Percentiles rank a stretch among this genome's conserved stretches.
Evolutionary conservation across 1,284 basidiomycete species (phyloP).

Genomic region (Phylloboletellus chloephorus): DNA sequence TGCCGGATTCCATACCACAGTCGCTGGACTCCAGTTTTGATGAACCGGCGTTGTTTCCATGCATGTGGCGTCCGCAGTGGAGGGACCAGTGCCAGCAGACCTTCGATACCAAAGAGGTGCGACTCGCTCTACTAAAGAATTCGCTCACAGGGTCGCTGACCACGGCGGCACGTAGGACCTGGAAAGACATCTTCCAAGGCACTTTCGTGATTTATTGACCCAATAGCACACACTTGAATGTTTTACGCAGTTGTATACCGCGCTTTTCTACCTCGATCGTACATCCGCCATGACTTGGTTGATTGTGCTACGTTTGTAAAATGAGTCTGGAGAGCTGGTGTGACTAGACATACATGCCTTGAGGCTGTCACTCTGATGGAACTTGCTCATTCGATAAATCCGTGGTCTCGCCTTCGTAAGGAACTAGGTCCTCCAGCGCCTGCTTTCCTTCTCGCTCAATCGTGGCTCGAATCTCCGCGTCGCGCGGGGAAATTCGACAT

Average conservation of each 20-base stretch:
- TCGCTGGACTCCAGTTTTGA: conserved; percentile 12
- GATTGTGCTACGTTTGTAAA: no score
- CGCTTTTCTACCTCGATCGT: neutral
- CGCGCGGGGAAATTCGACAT: neutral
- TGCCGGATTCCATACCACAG: conserved; percentile 2
- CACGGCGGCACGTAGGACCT: conserved; percentile 15
- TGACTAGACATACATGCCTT: no score
- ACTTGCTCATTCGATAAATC: neutral
- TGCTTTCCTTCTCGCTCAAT: neutral
- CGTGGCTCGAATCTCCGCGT: neutral
- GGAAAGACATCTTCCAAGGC: conserved; percentile 22
- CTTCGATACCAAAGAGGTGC: conserved; percentile 31
- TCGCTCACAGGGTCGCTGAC: neutral
- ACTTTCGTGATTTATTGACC: conserved; percentile 12
- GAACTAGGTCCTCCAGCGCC: neutral
- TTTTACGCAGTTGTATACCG: neutral
- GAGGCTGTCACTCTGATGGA: neutral
- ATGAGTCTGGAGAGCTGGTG: no score
- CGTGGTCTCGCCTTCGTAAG: neutral
- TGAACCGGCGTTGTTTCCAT: conserved; percentile 23
- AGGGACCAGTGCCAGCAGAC: conserved; percentile 25
- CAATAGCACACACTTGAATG: neutral
- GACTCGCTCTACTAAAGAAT: neutral
- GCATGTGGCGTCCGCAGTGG: conserved; percentile 28
- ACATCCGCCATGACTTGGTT: neutral